phyloP scores from a whole-genome alignment of 345 rosid genomes.

The Mallotus nudiflorus region DNA sequence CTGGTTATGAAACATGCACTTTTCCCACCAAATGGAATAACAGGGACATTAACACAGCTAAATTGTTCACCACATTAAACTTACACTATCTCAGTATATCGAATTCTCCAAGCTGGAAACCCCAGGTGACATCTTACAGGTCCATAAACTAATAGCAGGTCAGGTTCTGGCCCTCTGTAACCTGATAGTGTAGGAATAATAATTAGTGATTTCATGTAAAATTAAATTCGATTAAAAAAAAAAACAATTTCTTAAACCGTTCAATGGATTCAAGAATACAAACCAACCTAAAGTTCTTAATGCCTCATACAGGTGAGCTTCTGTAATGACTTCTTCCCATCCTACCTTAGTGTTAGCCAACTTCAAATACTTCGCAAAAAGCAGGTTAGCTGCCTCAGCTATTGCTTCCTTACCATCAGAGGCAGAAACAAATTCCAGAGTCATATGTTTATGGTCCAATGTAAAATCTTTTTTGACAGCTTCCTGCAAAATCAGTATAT shows the following conservation, averaged over 20 bases:
- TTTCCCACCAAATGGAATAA: not conserved
- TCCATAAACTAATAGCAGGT: slow-evolving; percentile 81
- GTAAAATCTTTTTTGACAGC: slow-evolving; percentile 31
- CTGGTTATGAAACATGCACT: not conserved
- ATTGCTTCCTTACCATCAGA: slow-evolving; percentile 87
- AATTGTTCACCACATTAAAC: slow-evolving; percentile 21
- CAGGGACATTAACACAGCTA: not conserved
- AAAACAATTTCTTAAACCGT: not conserved
- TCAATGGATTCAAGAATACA: slow-evolving; percentile 15
- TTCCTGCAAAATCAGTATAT: slow-evolving; percentile 43
- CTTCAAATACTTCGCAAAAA: slow-evolving; percentile 49
- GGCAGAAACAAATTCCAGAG: slow-evolving; percentile 64
- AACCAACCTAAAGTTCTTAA: slow-evolving; percentile 67
- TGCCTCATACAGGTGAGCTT: slow-evolving; percentile 66
- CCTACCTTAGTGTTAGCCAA: slow-evolving; percentile 32
- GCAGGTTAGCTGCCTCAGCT: slow-evolving; percentile 79
- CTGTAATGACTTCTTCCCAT: slow-evolving; percentile 60
- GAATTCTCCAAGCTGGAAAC: slow-evolving; percentile 93
- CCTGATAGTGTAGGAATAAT: slow-evolving; percentile 45
- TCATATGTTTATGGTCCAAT: slow-evolving; percentile 33
- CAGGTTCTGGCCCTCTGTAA: slow-evolving; percentile 65
- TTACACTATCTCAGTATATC: slow-evolving; percentile 84
- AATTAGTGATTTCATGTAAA: slow-evolving; percentile 4
- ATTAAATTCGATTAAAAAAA: slow-evolving; percentile 9
- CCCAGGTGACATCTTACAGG: slow-evolving; percentile 87